Evolutionary conservation across 2,329 filamentous ascomycete genomes (phyloP).

Genomic region (Blastomyces gilchristii): DNA sequence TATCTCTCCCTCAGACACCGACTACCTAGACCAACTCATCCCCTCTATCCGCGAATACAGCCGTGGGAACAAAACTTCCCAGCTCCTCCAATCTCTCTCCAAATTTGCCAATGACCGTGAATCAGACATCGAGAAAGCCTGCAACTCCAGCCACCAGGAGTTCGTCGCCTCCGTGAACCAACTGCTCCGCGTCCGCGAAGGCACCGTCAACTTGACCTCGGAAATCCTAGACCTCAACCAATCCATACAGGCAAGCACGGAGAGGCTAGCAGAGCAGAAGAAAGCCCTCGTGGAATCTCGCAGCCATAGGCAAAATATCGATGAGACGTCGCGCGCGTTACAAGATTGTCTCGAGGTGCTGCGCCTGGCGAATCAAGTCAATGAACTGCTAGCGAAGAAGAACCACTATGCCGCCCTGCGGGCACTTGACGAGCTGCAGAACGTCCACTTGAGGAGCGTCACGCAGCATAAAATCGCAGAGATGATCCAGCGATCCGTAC

Average conservation of each 20-base stretch:
- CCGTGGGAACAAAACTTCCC: conserved; percentile 58
- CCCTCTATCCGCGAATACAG: conserved; percentile 87
- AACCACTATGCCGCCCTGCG: conserved; percentile 93
- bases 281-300: conserved; percentile 87
- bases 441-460: conserved; percentile 88
- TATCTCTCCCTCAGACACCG: conserved; percentile 77
- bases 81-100: conserved; percentile 66
- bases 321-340: conserved; percentile 78
- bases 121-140: conserved; percentile 84
- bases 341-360: conserved; percentile 88
- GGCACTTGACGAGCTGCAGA: conserved; percentile 88
- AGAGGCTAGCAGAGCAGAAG: conserved; percentile 89
- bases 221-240: conserved; percentile 90
- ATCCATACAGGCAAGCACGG: conserved; percentile 88
- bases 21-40: conserved; percentile 93
- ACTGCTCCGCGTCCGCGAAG: conserved; percentile 82
- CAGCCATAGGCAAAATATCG: conserved; percentile 86
- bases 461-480: conserved; percentile 92
- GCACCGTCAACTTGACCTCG: conserved; percentile 74
- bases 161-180: conserved; percentile 91
- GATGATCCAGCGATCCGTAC: conserved; percentile 91
- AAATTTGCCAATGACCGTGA: conserved; percentile 81
- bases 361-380: conserved; percentile 84
- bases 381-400: conserved; percentile 83
- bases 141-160: conserved; percentile 91